Evolutionary conservation across 148 eudicot genomes (phyloP), one percentile per base, ranked within the genome.

Genomic region (Camellia lanceoleosa): DNA sequence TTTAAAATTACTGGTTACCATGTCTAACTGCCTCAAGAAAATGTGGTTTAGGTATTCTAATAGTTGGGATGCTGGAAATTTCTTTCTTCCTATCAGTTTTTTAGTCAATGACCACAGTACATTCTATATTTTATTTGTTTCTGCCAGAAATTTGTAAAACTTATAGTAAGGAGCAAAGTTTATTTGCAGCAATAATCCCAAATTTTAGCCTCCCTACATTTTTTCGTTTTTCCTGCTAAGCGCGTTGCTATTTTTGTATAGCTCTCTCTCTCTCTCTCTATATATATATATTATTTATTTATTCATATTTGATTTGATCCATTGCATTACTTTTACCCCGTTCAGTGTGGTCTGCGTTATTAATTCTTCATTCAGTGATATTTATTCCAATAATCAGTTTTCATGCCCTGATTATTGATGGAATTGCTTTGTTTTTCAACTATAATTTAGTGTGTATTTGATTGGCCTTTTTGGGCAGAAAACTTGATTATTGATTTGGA

Each of bases 1-100:
- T 90, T 90, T 81, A 87, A 88, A 54, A 30, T 91, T 74, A 87
- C 88, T 44, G 93, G 95, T 85, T 90, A 91, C 82, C 61, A 81
- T 77, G 91, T 86, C 73, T 91, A 81, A 85, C 61, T 77, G 16
- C 15, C 30, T 49, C 68, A 15, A 41, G 79, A 47, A 74, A 78
- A 51, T 16, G 66, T 80, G 83, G 68, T 68, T 73, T 70, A 68
- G 68, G 68, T 44, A 3, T n/a, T 30, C 46, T 75, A 44, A 56
- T 74, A 69, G 80, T 79, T 23, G 62, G 76, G 68, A 58, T 78
- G 72, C 85, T 61, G 77, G 60, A 72, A 60, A 44, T 71, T 81
- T 79, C 55, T 79, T 71, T 73, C 73, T 86, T 52, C 66, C 9
- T 55, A 19, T 1, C 3, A 5, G 58, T 3, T n/a, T 9, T 47